Percentiles rank a stretch among this genome's conserved stretches.
Conservation (phyloP, 306 rosid species). For the Datisca glomerata region DNA sequence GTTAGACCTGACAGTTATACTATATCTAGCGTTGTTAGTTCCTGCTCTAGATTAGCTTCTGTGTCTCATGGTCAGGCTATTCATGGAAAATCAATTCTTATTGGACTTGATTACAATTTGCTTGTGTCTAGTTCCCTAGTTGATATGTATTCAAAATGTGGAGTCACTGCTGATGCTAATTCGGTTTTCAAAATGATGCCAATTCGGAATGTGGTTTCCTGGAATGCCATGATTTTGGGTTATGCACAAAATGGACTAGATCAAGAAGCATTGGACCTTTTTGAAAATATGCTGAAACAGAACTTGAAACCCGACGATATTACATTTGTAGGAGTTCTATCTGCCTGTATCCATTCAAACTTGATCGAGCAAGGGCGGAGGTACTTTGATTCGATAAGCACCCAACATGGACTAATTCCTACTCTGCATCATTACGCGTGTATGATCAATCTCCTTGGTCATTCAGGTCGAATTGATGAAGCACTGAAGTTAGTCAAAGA, state of each 20-base stretch:
- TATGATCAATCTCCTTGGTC: slow-evolving; percentile 22
- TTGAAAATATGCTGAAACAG: slow-evolving; percentile 16
- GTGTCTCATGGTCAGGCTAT: slow-evolving; percentile 14
- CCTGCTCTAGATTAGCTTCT: slow-evolving; percentile 19
- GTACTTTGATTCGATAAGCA: slow-evolving; percentile 17
- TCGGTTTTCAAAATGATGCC: slow-evolving; percentile 15
- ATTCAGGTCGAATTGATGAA: slow-evolving; percentile 11
- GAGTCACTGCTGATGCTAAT: slow-evolving; percentile 16
- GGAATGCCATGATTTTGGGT: slow-evolving; percentile 25
- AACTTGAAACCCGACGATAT: slow-evolving; percentile 16
- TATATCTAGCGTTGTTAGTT: slow-evolving; percentile 20
- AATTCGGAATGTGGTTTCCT: slow-evolving; percentile 19
- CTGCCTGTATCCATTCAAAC: slow-evolving; percentile 22
- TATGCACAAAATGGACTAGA: slow-evolving; percentile 23
- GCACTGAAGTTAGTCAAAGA: slow-evolving; percentile 16
- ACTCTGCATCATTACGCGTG: slow-evolving; percentile 25
- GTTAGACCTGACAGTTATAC: slow-evolving; percentile 17
- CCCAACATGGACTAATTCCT: slow-evolving; percentile 12
- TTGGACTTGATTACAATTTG: slow-evolving; percentile 15
- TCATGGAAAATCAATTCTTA: slow-evolving; percentile 22
- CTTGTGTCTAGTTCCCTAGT: slow-evolving; percentile 21
- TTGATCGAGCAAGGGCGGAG: slow-evolving; percentile 14
- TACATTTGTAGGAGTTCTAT: slow-evolving; percentile 22
- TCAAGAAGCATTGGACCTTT: slow-evolving; percentile 14
- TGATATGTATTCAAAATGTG: slow-evolving; percentile 28